Conservation (phyloP, 169 alveolate species). For the Plasmodium sp. region DNA sequence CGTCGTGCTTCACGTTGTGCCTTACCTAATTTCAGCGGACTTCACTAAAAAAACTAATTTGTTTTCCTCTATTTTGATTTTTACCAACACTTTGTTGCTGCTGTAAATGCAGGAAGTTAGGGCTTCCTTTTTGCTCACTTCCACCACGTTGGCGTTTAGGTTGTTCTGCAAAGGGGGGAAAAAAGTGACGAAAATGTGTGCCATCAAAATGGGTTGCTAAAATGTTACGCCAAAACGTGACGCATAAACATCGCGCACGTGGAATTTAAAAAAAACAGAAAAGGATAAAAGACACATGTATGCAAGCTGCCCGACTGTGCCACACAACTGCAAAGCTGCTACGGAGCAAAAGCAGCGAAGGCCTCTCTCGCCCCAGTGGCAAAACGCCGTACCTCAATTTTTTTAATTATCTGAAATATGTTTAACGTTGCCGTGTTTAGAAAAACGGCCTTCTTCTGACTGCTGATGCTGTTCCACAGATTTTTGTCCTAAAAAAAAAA, state of each 20-base stretch:
- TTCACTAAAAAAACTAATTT: slow-evolving; percentile 70
- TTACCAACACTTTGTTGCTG: slow-evolving; percentile 46
- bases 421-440: slow-evolving; percentile 19
- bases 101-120: slow-evolving; percentile 40
- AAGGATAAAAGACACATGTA: not conserved
- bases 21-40: slow-evolving; percentile 65
- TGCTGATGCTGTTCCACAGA: slow-evolving; percentile 31
- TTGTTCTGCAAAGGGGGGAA: slow-evolving; percentile 18
- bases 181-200: not conserved
- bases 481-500: slow-evolving; percentile 34
- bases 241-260: not conserved
- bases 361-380: not conserved
- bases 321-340: not conserved
- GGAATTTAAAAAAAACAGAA: slow-evolving; percentile 6
- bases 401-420: slow-evolving; percentile 67
- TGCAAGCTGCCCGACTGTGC: not conserved
- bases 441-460: slow-evolving; percentile 60
- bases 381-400: slow-evolving; percentile 24
- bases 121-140: slow-evolving; percentile 58
- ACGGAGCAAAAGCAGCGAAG: not conserved
- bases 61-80: slow-evolving; percentile 59
- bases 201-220: too few species aligned
- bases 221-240: not conserved
- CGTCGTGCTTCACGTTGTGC: not conserved
- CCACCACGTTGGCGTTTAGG: slow-evolving; percentile 39